Evolutionary conservation across 2,329 filamentous ascomycete genomes (phyloP).

Genomic region (Corinectria fuckeliana): DNA sequence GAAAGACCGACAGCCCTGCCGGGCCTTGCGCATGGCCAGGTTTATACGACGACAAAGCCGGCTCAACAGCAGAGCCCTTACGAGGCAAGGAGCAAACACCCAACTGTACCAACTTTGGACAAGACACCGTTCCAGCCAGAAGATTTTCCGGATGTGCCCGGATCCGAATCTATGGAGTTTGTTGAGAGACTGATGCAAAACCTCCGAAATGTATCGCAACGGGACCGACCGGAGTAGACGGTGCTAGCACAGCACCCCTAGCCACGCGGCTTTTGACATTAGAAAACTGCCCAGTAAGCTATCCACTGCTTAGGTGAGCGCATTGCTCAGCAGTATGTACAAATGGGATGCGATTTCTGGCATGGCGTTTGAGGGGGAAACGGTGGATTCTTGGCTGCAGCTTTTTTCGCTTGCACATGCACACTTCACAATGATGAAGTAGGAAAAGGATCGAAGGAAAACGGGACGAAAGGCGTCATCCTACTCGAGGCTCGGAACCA

Average conservation of each 20-base stretch:
- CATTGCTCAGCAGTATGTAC: constrained; percentile 9
- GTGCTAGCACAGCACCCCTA: background rate
- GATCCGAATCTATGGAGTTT: constrained; percentile 53
- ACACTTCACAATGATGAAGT: constrained; percentile 4
- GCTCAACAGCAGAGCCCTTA: background rate
- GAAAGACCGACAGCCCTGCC: background rate
- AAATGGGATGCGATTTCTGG: constrained; percentile 1
- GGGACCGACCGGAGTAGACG: constrained; percentile 12
- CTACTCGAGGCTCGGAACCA: constrained; percentile 5
- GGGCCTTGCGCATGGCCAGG: background rate
- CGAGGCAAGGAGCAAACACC: background rate
- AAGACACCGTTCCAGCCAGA: constrained; percentile 27
- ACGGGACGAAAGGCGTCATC: constrained; percentile 8
- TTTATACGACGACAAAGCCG: background rate
- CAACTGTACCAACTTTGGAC: background rate
- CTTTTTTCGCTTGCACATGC: background rate
- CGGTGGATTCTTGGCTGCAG: background rate
- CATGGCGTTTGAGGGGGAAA: constrained; percentile 17
- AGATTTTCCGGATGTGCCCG: constrained; percentile 51
- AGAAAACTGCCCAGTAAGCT: constrained; percentile 14
- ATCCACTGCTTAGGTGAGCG: background rate
- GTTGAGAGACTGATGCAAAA: constrained; percentile 61
- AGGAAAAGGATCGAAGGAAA: constrained; percentile 1
- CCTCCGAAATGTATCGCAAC: constrained; percentile 50
- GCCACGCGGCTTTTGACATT: background rate